Conservation (phyloP, 2,329 filamentous ascomycete species). For the Stachybotrys elegans region DNA sequence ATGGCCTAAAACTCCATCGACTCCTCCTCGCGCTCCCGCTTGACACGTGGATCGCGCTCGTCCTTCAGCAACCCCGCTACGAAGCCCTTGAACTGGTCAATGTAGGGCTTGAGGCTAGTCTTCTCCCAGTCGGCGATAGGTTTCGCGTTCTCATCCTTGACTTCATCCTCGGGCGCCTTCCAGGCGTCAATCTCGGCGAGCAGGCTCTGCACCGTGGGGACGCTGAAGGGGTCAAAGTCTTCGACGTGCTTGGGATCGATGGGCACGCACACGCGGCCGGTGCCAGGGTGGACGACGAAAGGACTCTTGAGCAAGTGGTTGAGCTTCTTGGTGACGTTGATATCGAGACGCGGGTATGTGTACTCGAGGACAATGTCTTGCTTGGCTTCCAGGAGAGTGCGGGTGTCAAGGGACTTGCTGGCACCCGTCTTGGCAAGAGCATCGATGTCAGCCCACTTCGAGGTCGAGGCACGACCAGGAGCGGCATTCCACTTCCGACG, state of each 20-base stretch:
- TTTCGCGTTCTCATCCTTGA: slow-evolving; percentile 31
- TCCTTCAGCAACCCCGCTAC: slow-evolving; percentile 76
- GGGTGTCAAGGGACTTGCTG: slow-evolving; percentile 66
- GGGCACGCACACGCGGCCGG: slow-evolving; percentile 89
- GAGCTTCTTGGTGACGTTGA: slow-evolving; percentile 94
- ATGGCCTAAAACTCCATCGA: slow-evolving; percentile 49
- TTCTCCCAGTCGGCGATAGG: slow-evolving; percentile 85
- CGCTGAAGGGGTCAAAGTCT: slow-evolving; percentile 77
- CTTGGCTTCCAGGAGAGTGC: slow-evolving; percentile 78
- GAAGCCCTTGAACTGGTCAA: slow-evolving; percentile 83
- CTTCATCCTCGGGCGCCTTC: slow-evolving; percentile 38
- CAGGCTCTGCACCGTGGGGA: slow-evolving; percentile 84
- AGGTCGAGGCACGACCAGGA: slow-evolving; percentile 67
- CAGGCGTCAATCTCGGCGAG: slow-evolving; percentile 83
- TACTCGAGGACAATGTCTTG: slow-evolving; percentile 96
- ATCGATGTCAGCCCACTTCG: slow-evolving; percentile 95
- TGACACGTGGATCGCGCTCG: slow-evolving; percentile 50
- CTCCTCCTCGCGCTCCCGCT: slow-evolving; percentile 50
- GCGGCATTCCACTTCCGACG: slow-evolving; percentile 87
- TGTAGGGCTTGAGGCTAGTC: slow-evolving; percentile 87
- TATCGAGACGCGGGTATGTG: slow-evolving; percentile 94
- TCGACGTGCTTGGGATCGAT: slow-evolving; percentile 73
- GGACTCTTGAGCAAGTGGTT: slow-evolving; percentile 97
- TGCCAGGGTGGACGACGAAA: slow-evolving; percentile 94
- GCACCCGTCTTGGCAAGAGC: slow-evolving; percentile 71